These are phyloP conservation scores for Chlamydomonas sp. DNA, from an alignment of 139 green algal species.

Conservation along the genomic window DNA sequence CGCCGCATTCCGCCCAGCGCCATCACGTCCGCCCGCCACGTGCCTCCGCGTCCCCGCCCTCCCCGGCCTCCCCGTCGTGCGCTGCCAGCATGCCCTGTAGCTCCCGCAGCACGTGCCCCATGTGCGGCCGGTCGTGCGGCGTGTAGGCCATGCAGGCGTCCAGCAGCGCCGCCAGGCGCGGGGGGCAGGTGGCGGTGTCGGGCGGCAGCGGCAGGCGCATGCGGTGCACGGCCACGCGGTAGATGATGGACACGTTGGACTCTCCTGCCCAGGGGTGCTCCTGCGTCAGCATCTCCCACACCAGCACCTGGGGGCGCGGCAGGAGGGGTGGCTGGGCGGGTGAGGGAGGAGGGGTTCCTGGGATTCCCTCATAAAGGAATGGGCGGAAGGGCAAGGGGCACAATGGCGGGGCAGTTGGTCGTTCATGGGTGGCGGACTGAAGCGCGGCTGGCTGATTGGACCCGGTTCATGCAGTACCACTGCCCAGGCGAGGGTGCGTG, in stretches of 20 bases:
- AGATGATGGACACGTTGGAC: conserved; percentile 59
- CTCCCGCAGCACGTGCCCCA: conserved; percentile 12
- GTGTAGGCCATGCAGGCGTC: conserved; percentile 26
- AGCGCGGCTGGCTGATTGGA: background rate
- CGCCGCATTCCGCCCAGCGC: too few relatives aligned
- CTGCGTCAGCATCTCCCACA: conserved; percentile 49
- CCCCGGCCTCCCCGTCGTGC: background rate
- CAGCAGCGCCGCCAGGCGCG: conserved; percentile 21
- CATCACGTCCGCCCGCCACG: too few relatives aligned
- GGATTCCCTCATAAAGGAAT: too few relatives aligned
- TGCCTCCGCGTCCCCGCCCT: background rate
- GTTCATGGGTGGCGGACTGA: background rate
- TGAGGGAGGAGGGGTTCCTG: background rate
- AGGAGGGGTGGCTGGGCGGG: background rate
- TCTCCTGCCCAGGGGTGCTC: conserved; percentile 50
- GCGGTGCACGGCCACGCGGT: conserved; percentile 49
- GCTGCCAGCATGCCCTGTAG: background rate
- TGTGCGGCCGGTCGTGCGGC: conserved; percentile 17
- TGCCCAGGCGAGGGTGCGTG: too few relatives aligned
- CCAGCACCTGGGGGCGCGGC: conserved; percentile 6
- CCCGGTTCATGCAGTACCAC: too few relatives aligned
- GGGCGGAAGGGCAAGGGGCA: too few relatives aligned
- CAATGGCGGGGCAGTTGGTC: too few relatives aligned
- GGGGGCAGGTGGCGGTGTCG: conserved; percentile 10
- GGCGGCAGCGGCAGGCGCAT: conserved; percentile 25